phyloP scores from a whole-genome alignment of 805 yeast species.

The Citeromyces nyonsensis region DNA sequence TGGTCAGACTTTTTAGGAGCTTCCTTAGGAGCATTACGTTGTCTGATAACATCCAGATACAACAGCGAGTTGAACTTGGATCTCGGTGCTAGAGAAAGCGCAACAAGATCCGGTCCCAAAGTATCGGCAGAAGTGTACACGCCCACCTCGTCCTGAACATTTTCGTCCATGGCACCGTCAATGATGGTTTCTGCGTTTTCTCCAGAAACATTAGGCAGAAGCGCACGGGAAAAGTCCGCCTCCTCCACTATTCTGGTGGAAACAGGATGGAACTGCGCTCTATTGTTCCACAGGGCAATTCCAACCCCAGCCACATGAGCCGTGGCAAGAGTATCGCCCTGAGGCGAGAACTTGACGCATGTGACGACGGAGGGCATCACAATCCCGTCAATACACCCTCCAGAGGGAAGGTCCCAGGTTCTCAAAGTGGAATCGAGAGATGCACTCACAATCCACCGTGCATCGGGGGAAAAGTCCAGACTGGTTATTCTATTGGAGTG shows the following conservation, averaged over 20 bases:
- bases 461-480: conserved; percentile 85
- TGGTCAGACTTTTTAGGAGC: conserved; percentile 75
- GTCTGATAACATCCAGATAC: conserved; percentile 71
- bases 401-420: conserved; percentile 96
- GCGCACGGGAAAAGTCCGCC: conserved; percentile 46
- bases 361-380: conserved; percentile 70
- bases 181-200: conserved; percentile 57
- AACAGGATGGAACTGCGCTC: conserved; percentile 67
- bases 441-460: conserved; percentile 84
- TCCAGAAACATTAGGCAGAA: conserved; percentile 67
- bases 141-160: conserved; percentile 15
- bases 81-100: conserved; percentile 68
- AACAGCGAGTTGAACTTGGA: conserved; percentile 64
- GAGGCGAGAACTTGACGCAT: conserved; percentile 62
- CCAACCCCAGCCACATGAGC: conserved; percentile 87
- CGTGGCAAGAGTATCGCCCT: conserved; percentile 85
- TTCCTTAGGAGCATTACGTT: conserved; percentile 81
- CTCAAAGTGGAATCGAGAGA: conserved; percentile 78
- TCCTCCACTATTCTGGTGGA: conserved; percentile 67
- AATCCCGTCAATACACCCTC: conserved; percentile 91
- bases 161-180: conserved; percentile 60
- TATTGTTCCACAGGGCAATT: conserved; percentile 82
- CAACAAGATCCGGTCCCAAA: conserved; percentile 43
- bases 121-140: conserved; percentile 44
- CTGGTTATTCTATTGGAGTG: conserved; percentile 81